Base-by-base conservation (phyloP, 2,329 filamentous ascomycete genomes). In the Fusarium graminum region DNA sequence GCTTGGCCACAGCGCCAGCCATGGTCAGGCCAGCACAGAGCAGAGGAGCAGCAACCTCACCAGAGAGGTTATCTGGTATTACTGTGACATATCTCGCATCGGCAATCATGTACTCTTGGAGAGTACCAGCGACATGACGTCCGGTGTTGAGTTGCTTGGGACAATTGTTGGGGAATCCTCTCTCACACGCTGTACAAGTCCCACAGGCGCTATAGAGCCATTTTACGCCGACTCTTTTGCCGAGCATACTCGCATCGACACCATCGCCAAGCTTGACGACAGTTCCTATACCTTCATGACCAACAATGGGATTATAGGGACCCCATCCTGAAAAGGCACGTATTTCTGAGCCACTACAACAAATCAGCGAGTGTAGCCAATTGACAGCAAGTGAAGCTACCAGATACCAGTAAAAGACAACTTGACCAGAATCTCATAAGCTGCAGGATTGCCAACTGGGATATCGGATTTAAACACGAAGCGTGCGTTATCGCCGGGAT, bases 181-280 rank as follows among this genome's bases (percentile, higher is more conserved):
- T 63, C 3, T 65, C 65, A 51, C 81, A 83, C 7, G 69, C 71
- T 2, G 70, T 71, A 28, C 80, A 82, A 6, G 64, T 25, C 0
- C 75, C 75, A 22, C 80, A 82, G 2, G 80, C 78, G 6, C 76
- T 80, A 61, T 77, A 81, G 1, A 82, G 72, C 80, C 80, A 82
- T 59, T 82, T 82, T 1, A 82, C 74, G 1, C 80, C 80, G 0
- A 82, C 80, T 3, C 77, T 59, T 19, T 75, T 76, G 2, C 71
- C 71, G 6, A 81, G 29, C 4, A 81, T 22, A 0, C 56, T 61
- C 0, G 61, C 8, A 0, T 73, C 55, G 1, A 75, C 79, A 0
- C 56, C 54, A 0, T 72, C 30, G 0, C 80, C 80, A 0, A 77
- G 11, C 17, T 70, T 70, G 3, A 75, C 72, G 1, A 77, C 70